Base-by-base conservation (phyloP, 805 yeast genomes). In the Myxozyma nipponensis region DNA sequence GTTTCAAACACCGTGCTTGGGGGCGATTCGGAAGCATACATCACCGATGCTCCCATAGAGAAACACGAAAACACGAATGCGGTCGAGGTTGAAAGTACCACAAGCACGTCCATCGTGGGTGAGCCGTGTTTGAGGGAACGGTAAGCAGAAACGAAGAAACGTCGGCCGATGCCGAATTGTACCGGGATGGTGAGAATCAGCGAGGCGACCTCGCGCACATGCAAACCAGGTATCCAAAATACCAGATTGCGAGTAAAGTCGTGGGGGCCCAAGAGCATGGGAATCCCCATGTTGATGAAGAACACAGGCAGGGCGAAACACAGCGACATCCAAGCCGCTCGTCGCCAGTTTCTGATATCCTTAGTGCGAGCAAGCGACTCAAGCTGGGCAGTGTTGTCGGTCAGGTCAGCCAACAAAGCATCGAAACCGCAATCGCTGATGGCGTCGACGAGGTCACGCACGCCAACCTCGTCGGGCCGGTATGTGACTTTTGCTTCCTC, bases 51-150 rank as follows among this genome's bases (percentile, higher is more conserved):
- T 0, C 77, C 26, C 54, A 88, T 78, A 0, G 93, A 77, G 23
- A 79, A 65, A 1, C 84, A 64, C 1, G 97, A 89, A 62, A 86
- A 91, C 3, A 72, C 42, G 63, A 80, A 93, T 3, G 96, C 86
- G 21, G 85, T 80, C 43, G 83, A 69, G 0, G 96, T 89, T 2
- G 97, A 87, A 19, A 86, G 73, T 46, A 85, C 82, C 34, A 93
- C 89, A 52, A 93, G 73, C 1, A 91, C 85, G 67, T 93, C 98
- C 98, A 93, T 95, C 5, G 91, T 88, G 22, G 86, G 81, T n/a
- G 79, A 70, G 4, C 82, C 76, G 62, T 86, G 89, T 46, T 72
- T 72, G 21, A 89, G 51, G 4, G 95, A 83, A 32, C 76, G 77
- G 63, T 69, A 74, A 5, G 93, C 78, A 49, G 86, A 83, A 42